phyloP scores from a whole-genome alignment of 352 stramenopile species.

The Hyaloperonospora brassicae region DNA sequence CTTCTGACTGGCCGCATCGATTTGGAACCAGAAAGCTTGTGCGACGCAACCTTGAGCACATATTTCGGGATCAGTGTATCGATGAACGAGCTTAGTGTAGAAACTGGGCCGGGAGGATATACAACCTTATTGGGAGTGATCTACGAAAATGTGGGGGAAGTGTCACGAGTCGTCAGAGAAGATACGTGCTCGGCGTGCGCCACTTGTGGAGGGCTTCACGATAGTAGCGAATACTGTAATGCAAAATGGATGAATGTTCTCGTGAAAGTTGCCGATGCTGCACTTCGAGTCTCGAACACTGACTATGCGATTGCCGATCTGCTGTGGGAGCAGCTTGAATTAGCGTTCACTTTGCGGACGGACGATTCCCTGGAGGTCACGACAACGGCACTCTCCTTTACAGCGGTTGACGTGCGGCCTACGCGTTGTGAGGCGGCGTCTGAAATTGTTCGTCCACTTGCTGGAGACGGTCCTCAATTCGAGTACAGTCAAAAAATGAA shows the following conservation, averaged over 20 bases:
- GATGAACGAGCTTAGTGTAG: constrained; percentile 75
- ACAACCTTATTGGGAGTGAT: constrained; percentile 66
- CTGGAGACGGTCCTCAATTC: constrained; percentile 64
- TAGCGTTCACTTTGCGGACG: constrained; percentile 69
- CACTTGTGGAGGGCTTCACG: constrained; percentile 60
- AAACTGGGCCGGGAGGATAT: constrained; percentile 55
- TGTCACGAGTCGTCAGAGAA: constrained; percentile 64
- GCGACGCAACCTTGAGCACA: constrained; percentile 49
- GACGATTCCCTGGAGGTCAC: constrained; percentile 75
- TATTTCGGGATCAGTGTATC: constrained; percentile 58
- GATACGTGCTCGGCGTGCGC: constrained; percentile 68
- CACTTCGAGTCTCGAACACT: constrained; percentile 55
- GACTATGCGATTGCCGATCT: constrained; percentile 57
- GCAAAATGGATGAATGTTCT: constrained; percentile 77
- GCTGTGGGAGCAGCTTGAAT: constrained; percentile 74
- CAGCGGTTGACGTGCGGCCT: constrained; percentile 52
- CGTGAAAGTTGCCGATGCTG: constrained; percentile 66
- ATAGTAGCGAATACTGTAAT: constrained; percentile 46
- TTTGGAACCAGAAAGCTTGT: constrained; percentile 58
- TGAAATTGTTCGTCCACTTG: constrained; percentile 64
- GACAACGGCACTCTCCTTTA: constrained; percentile 50
- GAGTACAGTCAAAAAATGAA: constrained; percentile 71
- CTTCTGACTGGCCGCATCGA: constrained; percentile 73
- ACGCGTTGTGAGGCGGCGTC: constrained; percentile 40
- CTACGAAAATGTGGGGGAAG: constrained; percentile 84